A percentile compares a stretch with the other conserved stretches of the same genome.
These are phyloP conservation scores for Phyllosticta citriasiana DNA, from an alignment of 2,329 filamentous ascomycete genomes.

Conservation along the genomic window DNA sequence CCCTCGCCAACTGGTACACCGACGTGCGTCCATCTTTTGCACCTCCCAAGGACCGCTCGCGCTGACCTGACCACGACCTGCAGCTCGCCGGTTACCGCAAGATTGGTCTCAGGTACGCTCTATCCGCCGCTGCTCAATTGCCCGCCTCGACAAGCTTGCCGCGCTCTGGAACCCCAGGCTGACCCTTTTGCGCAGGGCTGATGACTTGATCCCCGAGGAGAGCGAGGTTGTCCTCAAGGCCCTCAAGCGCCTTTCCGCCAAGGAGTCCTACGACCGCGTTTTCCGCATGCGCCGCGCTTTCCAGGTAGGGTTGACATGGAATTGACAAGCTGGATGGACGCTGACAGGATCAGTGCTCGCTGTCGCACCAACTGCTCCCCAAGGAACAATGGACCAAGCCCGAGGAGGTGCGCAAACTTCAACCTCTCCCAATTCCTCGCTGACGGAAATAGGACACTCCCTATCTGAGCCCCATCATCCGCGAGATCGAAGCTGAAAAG, in stretches of 20 bases:
- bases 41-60: background rate
- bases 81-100: conserved; percentile 77
- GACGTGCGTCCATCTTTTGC: conserved; percentile 33
- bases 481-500: conserved; percentile 56
- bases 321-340: background rate
- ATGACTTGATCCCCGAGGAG: conserved; percentile 93
- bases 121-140: conserved; percentile 6
- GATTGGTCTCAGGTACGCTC: conserved; percentile 72
- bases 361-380: conserved; percentile 56
- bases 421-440: background rate
- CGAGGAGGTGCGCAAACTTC: conserved; percentile 44
- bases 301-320: conserved; percentile 48
- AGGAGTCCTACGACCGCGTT: conserved; percentile 92
- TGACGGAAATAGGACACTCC: conserved; percentile 46
- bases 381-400: conserved; percentile 58
- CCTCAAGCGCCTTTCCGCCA: conserved; percentile 78
- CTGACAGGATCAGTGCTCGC: conserved; percentile 45
- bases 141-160: background rate
- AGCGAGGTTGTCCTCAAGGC: conserved; percentile 76
- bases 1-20: conserved; percentile 79
- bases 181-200: conserved; percentile 52
- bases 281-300: conserved; percentile 94
- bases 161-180: conserved; percentile 18
- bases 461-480: conserved; percentile 59
- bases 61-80: conserved; percentile 8